A percentile compares a stretch with the other conserved stretches of the same genome.
Evolutionary conservation across 495 filamentous ascomycete genomes (phyloP).

Genomic region (Choiromyces venosus): DNA sequence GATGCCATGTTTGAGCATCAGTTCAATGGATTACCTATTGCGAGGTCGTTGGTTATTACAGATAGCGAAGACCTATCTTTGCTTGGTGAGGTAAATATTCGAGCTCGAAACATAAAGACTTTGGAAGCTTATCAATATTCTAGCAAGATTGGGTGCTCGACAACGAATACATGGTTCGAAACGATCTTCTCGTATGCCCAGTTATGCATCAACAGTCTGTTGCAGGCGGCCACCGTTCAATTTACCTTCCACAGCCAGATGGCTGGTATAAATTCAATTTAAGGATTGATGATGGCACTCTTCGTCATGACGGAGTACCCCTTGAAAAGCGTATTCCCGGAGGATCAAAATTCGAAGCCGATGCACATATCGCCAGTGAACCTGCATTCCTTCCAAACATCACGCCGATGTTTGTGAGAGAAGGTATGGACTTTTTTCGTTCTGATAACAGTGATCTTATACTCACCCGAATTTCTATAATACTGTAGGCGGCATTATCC

Average conservation of each 20-base stretch:
- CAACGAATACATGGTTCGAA: slow-evolving; percentile 15
- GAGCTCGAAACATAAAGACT: not conserved
- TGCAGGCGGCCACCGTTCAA: slow-evolving; percentile 1
- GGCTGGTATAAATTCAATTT: slow-evolving; percentile 22
- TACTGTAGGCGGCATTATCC: slow-evolving; percentile 14
- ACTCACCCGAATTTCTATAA: not conserved
- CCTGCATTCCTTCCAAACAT: slow-evolving; percentile 8
- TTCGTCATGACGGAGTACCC: not conserved
- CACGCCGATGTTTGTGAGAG: slow-evolving; percentile 23
- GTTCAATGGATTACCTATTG: slow-evolving; percentile 39
- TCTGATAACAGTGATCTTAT: not conserved
- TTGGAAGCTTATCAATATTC: not conserved
- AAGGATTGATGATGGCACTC: not conserved
- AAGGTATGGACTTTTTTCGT: not conserved
- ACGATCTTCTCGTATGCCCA: slow-evolving; percentile 14
- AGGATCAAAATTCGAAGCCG: slow-evolving; percentile 21
- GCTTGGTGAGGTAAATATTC: slow-evolving; percentile 8
- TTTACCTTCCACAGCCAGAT: slow-evolving; percentile 17
- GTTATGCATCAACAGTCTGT: slow-evolving; percentile 14
- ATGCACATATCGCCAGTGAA: slow-evolving; percentile 20
- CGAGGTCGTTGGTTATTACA: slow-evolving; percentile 13
- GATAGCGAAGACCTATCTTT: slow-evolving; percentile 16
- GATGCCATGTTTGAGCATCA: slow-evolving; percentile 41
- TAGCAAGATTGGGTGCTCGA: slow-evolving; percentile 22
- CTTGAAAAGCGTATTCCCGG: slow-evolving; percentile 3